These are phyloP conservation scores for Leishmania major DNA, from an alignment of 208 protist species.

Conservation along the genomic window DNA sequence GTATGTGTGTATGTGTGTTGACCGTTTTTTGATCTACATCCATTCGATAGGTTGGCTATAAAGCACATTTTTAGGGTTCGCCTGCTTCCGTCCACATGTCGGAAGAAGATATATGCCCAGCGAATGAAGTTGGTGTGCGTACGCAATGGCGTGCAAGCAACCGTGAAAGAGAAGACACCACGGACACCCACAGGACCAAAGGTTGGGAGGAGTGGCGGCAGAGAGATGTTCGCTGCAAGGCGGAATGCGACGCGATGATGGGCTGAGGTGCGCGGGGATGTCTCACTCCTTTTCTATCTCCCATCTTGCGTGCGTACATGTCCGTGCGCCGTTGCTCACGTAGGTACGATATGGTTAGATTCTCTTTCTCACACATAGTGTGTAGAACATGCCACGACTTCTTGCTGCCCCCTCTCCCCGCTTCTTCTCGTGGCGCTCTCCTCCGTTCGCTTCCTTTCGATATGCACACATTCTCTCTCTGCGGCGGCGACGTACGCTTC, in stretches of 20 bases:
- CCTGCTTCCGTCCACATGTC: background rate
- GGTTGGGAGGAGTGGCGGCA: background rate
- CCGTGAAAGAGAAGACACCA: background rate
- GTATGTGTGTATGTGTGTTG: background rate
- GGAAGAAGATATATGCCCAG: background rate
- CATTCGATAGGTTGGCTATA: background rate
- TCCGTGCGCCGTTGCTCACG: background rate
- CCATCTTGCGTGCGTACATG: background rate
- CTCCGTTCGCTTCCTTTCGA: background rate
- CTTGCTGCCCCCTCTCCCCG: background rate
- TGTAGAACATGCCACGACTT: background rate
- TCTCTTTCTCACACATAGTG: background rate
- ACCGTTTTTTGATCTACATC: background rate
- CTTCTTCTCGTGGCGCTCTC: constrained; percentile 15
- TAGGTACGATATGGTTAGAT: background rate
- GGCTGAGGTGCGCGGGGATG: background rate
- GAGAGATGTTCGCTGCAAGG: background rate
- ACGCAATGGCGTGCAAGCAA: background rate
- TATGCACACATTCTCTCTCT: background rate
- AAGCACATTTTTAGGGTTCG: background rate
- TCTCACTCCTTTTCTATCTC: background rate
- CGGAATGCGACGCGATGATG: background rate
- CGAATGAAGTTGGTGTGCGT: background rate
- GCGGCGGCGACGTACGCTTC: background rate
- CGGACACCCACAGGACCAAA: background rate